Percentiles rank a stretch among this genome's conserved stretches.
Evolutionary conservation across 2,329 filamentous ascomycete genomes (phyloP).

Genomic region (Pestalotiopsis sp.): DNA sequence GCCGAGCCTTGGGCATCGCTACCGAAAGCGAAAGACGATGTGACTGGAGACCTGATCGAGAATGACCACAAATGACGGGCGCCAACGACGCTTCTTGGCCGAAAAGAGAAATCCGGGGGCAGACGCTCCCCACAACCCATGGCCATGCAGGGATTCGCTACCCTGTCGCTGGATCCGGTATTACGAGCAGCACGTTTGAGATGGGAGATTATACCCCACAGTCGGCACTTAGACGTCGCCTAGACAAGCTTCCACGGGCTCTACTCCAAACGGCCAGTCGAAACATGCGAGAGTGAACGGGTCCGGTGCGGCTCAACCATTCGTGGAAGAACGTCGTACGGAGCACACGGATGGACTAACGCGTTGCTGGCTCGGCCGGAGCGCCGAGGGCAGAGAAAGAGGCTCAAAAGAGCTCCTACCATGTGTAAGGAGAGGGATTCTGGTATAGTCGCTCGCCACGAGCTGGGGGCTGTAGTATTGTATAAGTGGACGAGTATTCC

Average conservation of each 20-base stretch:
- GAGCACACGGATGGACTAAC: background rate
- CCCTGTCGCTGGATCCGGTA: background rate
- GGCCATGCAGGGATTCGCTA: background rate
- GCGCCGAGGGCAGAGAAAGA: background rate
- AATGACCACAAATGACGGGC: background rate
- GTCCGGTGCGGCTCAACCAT: slow-evolving; percentile 1
- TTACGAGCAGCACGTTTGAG: slow-evolving; percentile 4
- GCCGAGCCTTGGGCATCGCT: background rate
- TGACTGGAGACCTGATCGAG: background rate
- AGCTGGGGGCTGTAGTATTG: background rate
- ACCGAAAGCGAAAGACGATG: background rate
- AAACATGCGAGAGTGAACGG: background rate
- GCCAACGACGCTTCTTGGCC: background rate
- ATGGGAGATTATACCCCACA: slow-evolving; percentile 11
- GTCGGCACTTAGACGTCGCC: background rate
- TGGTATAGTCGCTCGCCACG: background rate
- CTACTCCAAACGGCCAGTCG: slow-evolving; percentile 11
- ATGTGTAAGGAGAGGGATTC: background rate
- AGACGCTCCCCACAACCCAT: slow-evolving; percentile 1
- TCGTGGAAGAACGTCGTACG: slow-evolving; percentile 8
- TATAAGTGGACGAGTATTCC: background rate
- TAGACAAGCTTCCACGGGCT: background rate
- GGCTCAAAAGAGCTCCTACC: background rate
- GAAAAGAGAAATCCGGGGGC: slow-evolving; percentile 11
- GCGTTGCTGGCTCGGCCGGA: background rate